These are phyloP conservation scores for Solanum pennellii DNA, from an alignment of 257 asterid species.

Conservation along the genomic window DNA sequence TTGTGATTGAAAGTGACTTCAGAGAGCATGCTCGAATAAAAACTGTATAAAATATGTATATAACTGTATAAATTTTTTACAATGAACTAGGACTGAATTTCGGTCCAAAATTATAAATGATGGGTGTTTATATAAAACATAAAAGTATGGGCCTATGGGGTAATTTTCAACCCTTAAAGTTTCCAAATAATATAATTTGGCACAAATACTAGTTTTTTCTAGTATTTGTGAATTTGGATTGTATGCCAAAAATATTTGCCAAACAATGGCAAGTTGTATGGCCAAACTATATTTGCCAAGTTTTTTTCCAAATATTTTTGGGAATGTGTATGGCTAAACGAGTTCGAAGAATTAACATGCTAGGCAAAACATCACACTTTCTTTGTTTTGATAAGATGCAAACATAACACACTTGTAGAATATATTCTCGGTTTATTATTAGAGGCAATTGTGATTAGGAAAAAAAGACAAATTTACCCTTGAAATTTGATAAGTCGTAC, in stretches of 20 bases:
- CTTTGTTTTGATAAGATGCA: not conserved
- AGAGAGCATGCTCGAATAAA: not conserved
- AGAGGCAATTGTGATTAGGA: not conserved
- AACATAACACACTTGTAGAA: not conserved
- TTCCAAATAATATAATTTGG: not conserved
- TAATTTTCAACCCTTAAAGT: not conserved
- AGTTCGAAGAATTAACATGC: not conserved
- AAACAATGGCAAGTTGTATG: no score
- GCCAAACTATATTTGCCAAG: not conserved
- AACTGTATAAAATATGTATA: not conserved
- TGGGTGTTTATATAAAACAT: not conserved
- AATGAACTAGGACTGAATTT: not conserved
- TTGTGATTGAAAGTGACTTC: not conserved
- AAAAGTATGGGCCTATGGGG: not conserved
- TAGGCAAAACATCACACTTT: not conserved
- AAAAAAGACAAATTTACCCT: no score
- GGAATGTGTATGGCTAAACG: not conserved
- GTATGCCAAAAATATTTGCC: no score
- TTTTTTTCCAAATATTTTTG: not conserved
- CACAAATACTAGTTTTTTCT: no score
- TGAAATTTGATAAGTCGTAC: no score
- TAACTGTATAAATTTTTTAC: not conserved
- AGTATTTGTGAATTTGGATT: no score
- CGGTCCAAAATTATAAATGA: not conserved
- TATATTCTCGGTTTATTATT: not conserved